Evolutionary conservation across 805 yeast genomes (phyloP), one percentile per base, ranked within the genome.

Genomic region (Clavispora santaluciae): DNA sequence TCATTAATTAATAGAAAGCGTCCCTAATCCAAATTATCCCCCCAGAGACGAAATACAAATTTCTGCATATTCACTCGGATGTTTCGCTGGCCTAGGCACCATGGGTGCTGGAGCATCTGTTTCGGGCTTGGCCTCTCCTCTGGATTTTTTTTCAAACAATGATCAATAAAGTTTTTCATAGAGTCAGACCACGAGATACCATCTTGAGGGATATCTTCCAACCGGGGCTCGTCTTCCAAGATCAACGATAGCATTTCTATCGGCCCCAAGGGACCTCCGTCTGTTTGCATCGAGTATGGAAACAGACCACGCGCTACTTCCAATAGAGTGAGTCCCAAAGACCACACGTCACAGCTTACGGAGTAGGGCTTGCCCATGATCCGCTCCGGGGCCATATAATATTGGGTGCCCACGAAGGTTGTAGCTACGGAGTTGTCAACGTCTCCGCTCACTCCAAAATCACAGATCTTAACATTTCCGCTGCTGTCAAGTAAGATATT

Each of bases 381-480:
- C 53, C 99, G 75, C 62, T 93, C 99, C 0, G 99, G 99, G 0
- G 99, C 98, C 99, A 93, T 93, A 62, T 93, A 93, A 59, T 87
- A 91, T 9, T 95, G 90, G 0, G 99, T 93, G 2, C 99, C 99
- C 0, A 96, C 93, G 57, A 90, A 93, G 0, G 99, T 93, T 1
- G 96, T 87, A 1, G 98, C 98, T 35, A 93, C 69, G 0, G 96
- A 88, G 61, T 93, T 85, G 23, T 91, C 96, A 15, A 93, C 96
- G 56, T 88, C 96, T 9, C 99, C 99, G 57, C 95, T 83, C 21
- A 93, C 99, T 16, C 99, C 99, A 67, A 93, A 93, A 65, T 93
- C 99, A 65, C 98, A 91, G 39, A 93, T 68, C 60, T 93, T 93
- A 38, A 91, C 90, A 55, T 85, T 82, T 3, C 99, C 99, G 15